Evolutionary conservation across 1,284 basidiomycete species (phyloP).

Genomic region (Marasmius fiardii): DNA sequence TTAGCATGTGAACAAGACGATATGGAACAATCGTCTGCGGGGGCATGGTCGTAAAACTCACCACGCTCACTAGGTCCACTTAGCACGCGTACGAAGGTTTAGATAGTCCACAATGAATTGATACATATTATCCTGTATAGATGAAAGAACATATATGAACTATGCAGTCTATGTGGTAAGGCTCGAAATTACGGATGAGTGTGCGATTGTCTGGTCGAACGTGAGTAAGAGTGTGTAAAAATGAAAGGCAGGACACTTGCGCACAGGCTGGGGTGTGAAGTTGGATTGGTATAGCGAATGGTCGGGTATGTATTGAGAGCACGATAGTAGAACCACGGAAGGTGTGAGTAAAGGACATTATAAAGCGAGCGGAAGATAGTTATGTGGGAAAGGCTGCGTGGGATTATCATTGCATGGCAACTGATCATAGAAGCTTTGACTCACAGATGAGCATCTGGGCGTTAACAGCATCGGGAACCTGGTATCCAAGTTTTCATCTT

Average conservation of each 20-base stretch:
- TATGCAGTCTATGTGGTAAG: conserved; percentile 23
- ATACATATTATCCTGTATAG: conserved; percentile 33
- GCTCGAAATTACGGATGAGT: conserved; percentile 18
- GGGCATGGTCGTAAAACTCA: background rate
- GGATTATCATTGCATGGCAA: background rate
- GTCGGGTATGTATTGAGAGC: conserved; percentile 21
- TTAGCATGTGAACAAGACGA: background rate
- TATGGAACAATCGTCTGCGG: background rate
- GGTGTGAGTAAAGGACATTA: conserved; percentile 6
- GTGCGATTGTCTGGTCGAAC: conserved; percentile 13
- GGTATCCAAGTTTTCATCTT: conserved; percentile 59
- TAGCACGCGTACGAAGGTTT: conserved; percentile 2
- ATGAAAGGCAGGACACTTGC: conserved; percentile 4
- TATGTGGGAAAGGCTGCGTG: background rate
- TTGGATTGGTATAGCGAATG: conserved; percentile 29
- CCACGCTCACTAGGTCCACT: background rate
- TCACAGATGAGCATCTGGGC: background rate
- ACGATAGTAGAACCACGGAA: conserved; percentile 12
- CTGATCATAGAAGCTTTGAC: background rate
- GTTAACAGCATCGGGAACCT: conserved; percentile 51
- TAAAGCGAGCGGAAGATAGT: background rate
- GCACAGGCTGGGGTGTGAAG: conserved; percentile 20
- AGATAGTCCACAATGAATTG: conserved; percentile 8
- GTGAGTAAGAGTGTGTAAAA: conserved; percentile 12
- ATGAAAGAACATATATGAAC: conserved; percentile 27